Base-by-base conservation (phyloP, 2,329 filamentous ascomycete species). In the Monilinia fructigena region DNA sequence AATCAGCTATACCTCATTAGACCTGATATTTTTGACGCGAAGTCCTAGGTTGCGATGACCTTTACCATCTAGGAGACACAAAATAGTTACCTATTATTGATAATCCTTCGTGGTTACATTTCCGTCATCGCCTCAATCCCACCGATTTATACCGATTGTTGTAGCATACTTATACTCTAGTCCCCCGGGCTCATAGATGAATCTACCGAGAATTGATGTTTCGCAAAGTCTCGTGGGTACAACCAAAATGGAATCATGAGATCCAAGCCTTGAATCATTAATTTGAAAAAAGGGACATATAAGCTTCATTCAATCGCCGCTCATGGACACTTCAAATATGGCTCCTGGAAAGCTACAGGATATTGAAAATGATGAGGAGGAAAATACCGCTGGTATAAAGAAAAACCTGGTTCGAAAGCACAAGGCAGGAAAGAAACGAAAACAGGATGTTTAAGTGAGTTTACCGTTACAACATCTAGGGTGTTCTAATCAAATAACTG, bases 361-460 rank as follows among this genome's bases (percentile, higher is more conserved):
- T 48, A 16, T 40, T 35, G 62, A 59, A 26, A 59, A 38, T 35
- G 42, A 64, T n/a, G 42, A 63, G n/a, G 50, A 55, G 23, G 59
- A 66, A 23, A 48, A 53, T 50, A 14, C 20, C 28, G 60, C 62
- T 48, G 59, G 63, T 35, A 58, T 67, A 18, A 73, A n/a, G n/a
- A 56, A 60, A 74, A 74, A 55, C 68, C 72, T 12, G 70, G 72
- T 66, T 72, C 72, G 18, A 75, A 72, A 65, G 72, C 66, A 38
- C 70, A 71, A 63, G 71, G 72, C 31, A 71, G 69, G 26, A 75
- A 73, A 77, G 83, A 93, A 73, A 97, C 93, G 62, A 97, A 97
- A 80, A 97, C 93, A 2, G 93, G 93, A 18, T 97, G 93, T 76
- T 79, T 97, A 68, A 97, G 90, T 93, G 83, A 77, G 89, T 82